phyloP scores from a whole-genome alignment of 441 rosid genomes.

The Populus tomentosa region DNA sequence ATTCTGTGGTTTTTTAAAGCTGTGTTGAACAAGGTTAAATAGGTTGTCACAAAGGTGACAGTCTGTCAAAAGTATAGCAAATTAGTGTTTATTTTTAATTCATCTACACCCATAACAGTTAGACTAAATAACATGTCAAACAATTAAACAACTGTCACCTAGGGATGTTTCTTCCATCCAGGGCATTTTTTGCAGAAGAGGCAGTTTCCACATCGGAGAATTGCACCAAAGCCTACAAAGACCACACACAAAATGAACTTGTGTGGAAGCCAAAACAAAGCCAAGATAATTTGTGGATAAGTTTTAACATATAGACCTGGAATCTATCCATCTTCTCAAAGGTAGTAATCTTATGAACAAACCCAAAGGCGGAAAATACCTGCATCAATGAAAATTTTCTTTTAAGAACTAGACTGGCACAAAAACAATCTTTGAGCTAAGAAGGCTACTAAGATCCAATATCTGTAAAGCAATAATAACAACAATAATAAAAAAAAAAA shows the following conservation, averaged over 20 bases:
- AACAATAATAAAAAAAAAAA: not conserved
- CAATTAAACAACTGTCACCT: constrained; percentile 81
- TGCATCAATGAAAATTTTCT: constrained; percentile 38
- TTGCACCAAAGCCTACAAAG: constrained; percentile 89
- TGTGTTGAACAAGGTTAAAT: not conserved
- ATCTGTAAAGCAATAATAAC: not conserved
- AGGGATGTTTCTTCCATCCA: constrained; percentile 98
- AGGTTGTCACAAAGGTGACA: not conserved
- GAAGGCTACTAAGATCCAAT: not conserved
- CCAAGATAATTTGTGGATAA: not conserved
- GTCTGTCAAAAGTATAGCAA: constrained; percentile 8
- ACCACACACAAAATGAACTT: constrained; percentile 19
- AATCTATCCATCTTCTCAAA: constrained; percentile 99
- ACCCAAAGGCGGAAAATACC: constrained; percentile 99
- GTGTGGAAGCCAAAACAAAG: constrained; percentile 8
- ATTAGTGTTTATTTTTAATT: not conserved
- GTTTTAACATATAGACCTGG: constrained; percentile 46
- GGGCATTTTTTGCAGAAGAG: constrained; percentile 73
- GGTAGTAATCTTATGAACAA: constrained; percentile 95
- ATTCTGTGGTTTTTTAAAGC: not conserved
- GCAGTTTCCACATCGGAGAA: constrained; percentile 96
- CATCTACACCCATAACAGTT: not conserved
- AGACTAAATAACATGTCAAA: constrained; percentile 64
- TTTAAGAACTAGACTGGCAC: constrained; percentile 15
- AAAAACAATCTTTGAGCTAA: not conserved